A percentile compares a stretch with the other conserved stretches of the same genome.
phyloP scores from a whole-genome alignment of 805 yeast genomes.

The Metschnikowia proteae region DNA sequence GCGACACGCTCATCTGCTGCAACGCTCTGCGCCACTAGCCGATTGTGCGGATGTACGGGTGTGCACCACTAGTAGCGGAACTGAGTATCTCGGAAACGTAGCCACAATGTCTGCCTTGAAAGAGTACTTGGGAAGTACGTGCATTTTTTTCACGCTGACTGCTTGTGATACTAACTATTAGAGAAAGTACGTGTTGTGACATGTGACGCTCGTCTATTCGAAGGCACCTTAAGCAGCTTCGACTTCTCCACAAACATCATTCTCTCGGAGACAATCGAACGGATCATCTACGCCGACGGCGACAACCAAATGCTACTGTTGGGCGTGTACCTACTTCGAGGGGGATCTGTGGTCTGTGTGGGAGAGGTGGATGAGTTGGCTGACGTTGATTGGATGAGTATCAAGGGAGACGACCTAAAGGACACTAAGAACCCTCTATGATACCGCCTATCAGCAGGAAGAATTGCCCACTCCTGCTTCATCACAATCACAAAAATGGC shows the following conservation, averaged over 20 bases:
- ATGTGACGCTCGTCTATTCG: constrained; percentile 52
- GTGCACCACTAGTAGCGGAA: not conserved
- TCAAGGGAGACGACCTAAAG: constrained; percentile 31
- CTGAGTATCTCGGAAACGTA: not conserved
- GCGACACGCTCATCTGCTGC: too few species aligned
- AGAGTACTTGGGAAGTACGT: constrained; percentile 33
- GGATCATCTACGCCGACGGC: constrained; percentile 44
- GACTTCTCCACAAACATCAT: constrained; percentile 64
- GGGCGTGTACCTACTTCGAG: constrained; percentile 54
- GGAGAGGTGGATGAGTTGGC: constrained; percentile 48
- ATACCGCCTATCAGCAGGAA: not conserved
- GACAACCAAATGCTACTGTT: constrained; percentile 40
- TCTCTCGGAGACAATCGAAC: constrained; percentile 48
- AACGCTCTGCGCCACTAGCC: too few species aligned
- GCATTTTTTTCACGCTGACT: not conserved
- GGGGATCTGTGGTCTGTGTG: constrained; percentile 54
- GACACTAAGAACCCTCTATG: constrained; percentile 40
- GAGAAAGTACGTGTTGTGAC: constrained; percentile 54
- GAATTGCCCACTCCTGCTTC: too few species aligned
- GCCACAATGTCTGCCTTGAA: constrained; percentile 30
- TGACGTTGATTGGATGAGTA: constrained; percentile 42
- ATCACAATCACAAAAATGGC: too few species aligned
- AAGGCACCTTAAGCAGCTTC: constrained; percentile 49
- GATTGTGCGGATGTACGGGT: not conserved
- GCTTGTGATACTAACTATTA: constrained; percentile 17